These are phyloP conservation scores for Phytophthora tubulina DNA, from an alignment of 352 stramenopile genomes.

Conservation along the genomic window DNA sequence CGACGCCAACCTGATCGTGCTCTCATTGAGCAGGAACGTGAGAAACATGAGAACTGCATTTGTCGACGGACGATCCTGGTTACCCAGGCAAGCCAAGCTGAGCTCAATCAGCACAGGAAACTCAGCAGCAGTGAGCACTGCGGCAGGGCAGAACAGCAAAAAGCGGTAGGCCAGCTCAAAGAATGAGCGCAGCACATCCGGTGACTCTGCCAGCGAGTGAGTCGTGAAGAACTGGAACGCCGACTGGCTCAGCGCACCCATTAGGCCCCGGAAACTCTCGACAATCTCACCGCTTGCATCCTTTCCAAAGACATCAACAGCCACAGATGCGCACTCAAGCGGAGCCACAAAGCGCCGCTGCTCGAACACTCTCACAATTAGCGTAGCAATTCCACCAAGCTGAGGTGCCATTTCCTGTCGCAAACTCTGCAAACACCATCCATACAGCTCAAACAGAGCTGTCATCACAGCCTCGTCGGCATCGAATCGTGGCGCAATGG, in stretches of 20 bases:
- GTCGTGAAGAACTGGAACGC: slow-evolving; percentile 75
- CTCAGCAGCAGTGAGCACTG: slow-evolving; percentile 62
- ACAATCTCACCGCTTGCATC: slow-evolving; percentile 51
- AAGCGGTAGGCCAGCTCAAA: slow-evolving; percentile 79
- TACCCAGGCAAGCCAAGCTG: slow-evolving; percentile 65
- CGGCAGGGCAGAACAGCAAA: slow-evolving; percentile 73
- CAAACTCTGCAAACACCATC: slow-evolving; percentile 78
- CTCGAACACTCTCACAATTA: slow-evolving; percentile 74
- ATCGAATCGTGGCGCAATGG: slow-evolving; percentile 52
- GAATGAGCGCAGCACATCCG: slow-evolving; percentile 71
- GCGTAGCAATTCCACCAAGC: slow-evolving; percentile 56
- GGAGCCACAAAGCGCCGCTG: slow-evolving; percentile 60
- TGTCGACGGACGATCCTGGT: slow-evolving; percentile 71
- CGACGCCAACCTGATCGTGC: slow-evolving; percentile 47
- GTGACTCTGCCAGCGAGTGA: slow-evolving; percentile 64
- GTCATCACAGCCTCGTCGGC: slow-evolving; percentile 57
- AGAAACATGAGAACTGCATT: slow-evolving; percentile 79
- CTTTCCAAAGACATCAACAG: slow-evolving; percentile 77
- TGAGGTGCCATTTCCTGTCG: slow-evolving; percentile 63
- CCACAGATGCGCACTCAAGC: slow-evolving; percentile 73
- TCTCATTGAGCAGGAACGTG: slow-evolving; percentile 69
- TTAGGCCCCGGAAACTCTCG: slow-evolving; percentile 62
- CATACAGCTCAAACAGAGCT: slow-evolving; percentile 73
- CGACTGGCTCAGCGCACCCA: slow-evolving; percentile 66
- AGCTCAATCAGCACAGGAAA: slow-evolving; percentile 72